Evolutionary conservation across 768 basidiomycete genomes (phyloP).

Genomic region (Mycena vitilis): DNA sequence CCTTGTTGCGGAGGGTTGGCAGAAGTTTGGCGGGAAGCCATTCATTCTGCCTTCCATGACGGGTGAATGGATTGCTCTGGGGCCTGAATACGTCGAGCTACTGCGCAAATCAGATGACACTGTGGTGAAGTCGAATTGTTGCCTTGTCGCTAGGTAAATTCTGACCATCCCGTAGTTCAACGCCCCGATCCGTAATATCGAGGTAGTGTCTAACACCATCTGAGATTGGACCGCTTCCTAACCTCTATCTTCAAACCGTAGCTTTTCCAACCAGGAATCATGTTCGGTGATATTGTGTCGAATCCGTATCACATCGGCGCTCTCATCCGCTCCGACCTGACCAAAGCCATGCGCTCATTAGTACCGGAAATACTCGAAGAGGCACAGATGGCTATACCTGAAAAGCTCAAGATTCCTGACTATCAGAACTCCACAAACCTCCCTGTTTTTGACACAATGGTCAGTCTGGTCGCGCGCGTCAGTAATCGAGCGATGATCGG

Average conservation of each 20-base stretch:
- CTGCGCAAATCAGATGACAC: conserved; percentile 32
- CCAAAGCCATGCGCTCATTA: conserved; percentile 27
- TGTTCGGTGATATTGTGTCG: conserved; percentile 27
- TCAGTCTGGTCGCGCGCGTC: conserved; percentile 33
- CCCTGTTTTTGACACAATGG: conserved; percentile 31
- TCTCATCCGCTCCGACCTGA: conserved; percentile 32
- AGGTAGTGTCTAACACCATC: neutral
- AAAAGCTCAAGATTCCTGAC: conserved; percentile 16
- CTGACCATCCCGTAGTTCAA: conserved; percentile 11
- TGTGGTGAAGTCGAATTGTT: conserved; percentile 25
- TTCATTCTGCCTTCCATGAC: conserved; percentile 35
- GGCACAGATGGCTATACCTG: conserved; percentile 27
- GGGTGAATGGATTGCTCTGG: conserved; percentile 32
- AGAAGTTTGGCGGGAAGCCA: conserved; percentile 29
- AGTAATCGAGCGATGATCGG: conserved; percentile 39
- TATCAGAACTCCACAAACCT: conserved; percentile 18
- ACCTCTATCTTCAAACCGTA: neutral
- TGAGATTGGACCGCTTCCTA: neutral
- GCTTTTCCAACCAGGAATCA: conserved; percentile 20
- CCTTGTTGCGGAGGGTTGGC: conserved; percentile 32
- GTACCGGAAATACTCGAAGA: conserved; percentile 35
- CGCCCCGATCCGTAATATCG: conserved; percentile 15
- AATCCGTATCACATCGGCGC: conserved; percentile 29
- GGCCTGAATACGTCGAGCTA: conserved; percentile 32
- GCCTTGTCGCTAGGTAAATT: too few species aligned